Conservation (phyloP, 1,139 yeast species). For the Scheffersomyces illinoinensis region DNA sequence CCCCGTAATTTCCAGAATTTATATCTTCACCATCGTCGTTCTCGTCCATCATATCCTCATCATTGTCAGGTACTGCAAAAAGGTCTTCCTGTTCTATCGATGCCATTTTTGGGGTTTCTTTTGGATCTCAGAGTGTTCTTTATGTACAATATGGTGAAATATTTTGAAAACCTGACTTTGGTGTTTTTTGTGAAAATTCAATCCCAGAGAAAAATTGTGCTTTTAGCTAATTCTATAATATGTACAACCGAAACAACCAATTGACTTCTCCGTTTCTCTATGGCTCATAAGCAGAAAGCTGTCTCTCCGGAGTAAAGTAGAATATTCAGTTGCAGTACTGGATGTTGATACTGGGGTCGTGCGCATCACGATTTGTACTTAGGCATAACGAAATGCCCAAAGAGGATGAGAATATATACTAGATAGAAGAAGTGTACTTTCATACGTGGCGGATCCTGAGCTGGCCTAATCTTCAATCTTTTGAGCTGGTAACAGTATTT, state of each 20-base stretch:
- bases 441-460: no score
- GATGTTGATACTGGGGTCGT: background rate
- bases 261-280: background rate
- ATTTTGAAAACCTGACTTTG: background rate
- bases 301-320: background rate
- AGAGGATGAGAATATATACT: background rate
- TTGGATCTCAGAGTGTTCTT: background rate
- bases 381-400: background rate
- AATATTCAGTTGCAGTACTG: background rate
- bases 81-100: slow-evolving; percentile 18
- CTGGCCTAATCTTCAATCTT: no score
- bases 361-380: background rate
- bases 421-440: background rate
- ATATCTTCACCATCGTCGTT: slow-evolving; percentile 13
- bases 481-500: no score
- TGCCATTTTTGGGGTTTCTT: slow-evolving; percentile 5
- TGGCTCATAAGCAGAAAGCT: background rate
- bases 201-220: background rate
- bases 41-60: slow-evolving; percentile 12
- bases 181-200: background rate
- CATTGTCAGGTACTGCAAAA: slow-evolving; percentile 11
- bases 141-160: background rate
- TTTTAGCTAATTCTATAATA: background rate
- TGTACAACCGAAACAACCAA: background rate
- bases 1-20: slow-evolving; percentile 11